A percentile compares a stretch with the other conserved stretches of the same genome.
Evolutionary conservation across 2,329 filamentous ascomycete species (phyloP).

Genomic region (Pseudocercospora fijiensis): DNA sequence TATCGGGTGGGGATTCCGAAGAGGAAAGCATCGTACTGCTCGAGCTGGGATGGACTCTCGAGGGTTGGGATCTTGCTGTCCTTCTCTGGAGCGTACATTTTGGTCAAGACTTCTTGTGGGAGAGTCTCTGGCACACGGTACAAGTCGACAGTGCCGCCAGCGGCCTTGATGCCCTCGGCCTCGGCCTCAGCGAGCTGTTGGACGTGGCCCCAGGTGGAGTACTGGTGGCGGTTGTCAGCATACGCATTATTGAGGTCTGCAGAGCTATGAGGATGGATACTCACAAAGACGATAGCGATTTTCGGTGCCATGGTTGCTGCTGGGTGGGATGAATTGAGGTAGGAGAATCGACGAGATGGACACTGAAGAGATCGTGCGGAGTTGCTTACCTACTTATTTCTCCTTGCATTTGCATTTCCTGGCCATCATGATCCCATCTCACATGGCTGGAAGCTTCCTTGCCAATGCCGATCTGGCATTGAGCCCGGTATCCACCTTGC

Average conservation of each 20-base stretch:
- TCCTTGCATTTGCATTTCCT: not conserved
- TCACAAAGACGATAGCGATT: conserved; percentile 84
- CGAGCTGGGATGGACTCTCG: conserved; percentile 61
- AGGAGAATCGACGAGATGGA: not conserved
- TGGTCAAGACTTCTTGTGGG: conserved; percentile 72
- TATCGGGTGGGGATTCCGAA: conserved; percentile 94
- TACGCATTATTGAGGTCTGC: not conserved
- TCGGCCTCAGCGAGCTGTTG: conserved; percentile 80
- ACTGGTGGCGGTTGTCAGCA: conserved; percentile 13
- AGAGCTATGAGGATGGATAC: conserved; percentile 40
- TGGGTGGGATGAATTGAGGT: not conserved
- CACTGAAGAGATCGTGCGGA: not conserved
- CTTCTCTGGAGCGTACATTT: conserved; percentile 90
- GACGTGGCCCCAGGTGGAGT: conserved; percentile 63
- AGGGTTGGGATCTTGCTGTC: conserved; percentile 58
- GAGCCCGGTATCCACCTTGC: not conserved
- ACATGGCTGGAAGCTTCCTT: conserved; percentile 3
- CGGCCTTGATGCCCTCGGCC: conserved; percentile 83
- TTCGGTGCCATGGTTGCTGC: conserved; percentile 73
- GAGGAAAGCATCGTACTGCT: conserved; percentile 76
- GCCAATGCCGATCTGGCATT: not conserved
- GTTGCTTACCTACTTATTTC: not conserved
- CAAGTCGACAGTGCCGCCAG: conserved; percentile 77
- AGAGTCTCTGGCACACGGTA: conserved; percentile 92
- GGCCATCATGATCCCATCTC: not conserved